phyloP scores from a whole-genome alignment of 78 protist species.

The Dictyostelium intermedium region DNA sequence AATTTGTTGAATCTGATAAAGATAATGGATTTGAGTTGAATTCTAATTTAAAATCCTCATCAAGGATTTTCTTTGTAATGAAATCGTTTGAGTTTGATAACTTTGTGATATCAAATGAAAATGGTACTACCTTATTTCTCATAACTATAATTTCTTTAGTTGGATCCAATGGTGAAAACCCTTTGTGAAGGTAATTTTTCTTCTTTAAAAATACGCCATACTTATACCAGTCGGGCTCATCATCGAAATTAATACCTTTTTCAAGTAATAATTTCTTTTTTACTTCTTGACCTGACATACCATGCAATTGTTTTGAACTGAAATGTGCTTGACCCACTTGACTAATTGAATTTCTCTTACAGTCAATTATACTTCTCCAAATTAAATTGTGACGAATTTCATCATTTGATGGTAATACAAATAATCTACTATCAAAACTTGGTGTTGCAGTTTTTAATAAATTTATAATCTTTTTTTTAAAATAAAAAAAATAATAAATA shows the following conservation, averaged over 20 bases:
- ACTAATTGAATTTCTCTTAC: slow-evolving; percentile 49
- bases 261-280: background rate
- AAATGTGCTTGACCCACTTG: slow-evolving; percentile 65
- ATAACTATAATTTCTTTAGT: background rate
- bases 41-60: slow-evolving; percentile 15
- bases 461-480: background rate
- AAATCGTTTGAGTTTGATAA: background rate
- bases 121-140: background rate
- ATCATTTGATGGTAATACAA: slow-evolving; percentile 51
- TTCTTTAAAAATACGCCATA: slow-evolving; percentile 63
- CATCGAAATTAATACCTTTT: slow-evolving; percentile 35
- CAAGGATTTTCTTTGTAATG: slow-evolving; percentile 16
- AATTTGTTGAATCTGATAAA: background rate
- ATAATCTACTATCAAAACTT: slow-evolving; percentile 66
- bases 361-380: slow-evolving; percentile 75
- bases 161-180: background rate
- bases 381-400: slow-evolving; percentile 49
- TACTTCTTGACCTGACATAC: background rate
- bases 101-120: slow-evolving; percentile 6
- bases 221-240: slow-evolving; percentile 63
- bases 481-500: background rate
- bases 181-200: background rate
- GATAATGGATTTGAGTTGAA: background rate
- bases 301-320: slow-evolving; percentile 6
- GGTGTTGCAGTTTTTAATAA: background rate